Conservation (phyloP, 2,329 filamentous ascomycete genomes). For the Nemania diffusa region DNA sequence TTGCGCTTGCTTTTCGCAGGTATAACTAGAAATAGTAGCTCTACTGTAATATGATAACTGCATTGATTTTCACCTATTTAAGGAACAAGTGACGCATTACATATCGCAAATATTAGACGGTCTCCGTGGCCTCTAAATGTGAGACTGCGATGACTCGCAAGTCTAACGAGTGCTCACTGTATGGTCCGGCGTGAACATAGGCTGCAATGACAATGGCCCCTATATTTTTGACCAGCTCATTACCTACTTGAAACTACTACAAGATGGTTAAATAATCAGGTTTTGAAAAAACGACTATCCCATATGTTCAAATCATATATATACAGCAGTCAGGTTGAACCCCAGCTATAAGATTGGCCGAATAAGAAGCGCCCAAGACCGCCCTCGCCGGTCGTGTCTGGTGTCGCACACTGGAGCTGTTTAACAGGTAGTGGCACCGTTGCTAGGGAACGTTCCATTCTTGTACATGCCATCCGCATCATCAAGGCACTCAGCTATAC, state of each 20-base stretch:
- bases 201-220: no score
- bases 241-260: not conserved
- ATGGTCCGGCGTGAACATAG: no score
- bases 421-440: slow-evolving; percentile 50
- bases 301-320: slow-evolving; percentile 16
- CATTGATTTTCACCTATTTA: no score
- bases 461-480: slow-evolving; percentile 56
- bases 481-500: slow-evolving; percentile 56
- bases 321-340: slow-evolving; percentile 4
- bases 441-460: slow-evolving; percentile 52
- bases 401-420: not conserved
- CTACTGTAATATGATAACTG: not conserved
- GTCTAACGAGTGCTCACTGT: no score
- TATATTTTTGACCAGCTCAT: no score
- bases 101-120: no score
- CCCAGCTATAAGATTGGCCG: not conserved
- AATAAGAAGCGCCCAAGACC: not conserved
- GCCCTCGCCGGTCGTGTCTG: not conserved
- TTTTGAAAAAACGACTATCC: not conserved
- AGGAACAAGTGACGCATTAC: no score
- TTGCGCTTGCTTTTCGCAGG: no score
- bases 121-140: no score
- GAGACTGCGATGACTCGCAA: no score
- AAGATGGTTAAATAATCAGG: no score
- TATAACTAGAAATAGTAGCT: no score